Evolutionary conservation across 2,329 filamentous ascomycete genomes (phyloP).

Genomic region (Blastomyces silverae): DNA sequence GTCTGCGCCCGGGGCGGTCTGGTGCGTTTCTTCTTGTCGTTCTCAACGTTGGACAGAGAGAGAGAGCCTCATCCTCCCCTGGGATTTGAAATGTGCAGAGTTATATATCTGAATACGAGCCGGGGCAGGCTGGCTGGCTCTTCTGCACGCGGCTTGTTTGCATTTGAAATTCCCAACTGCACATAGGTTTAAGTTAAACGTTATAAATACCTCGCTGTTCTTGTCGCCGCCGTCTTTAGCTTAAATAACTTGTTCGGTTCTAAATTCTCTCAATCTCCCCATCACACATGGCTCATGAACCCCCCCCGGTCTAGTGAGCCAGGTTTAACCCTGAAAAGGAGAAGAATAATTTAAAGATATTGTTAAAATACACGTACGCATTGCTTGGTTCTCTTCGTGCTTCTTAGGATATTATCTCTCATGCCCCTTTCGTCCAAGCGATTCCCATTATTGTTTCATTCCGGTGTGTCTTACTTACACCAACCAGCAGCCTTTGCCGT

Average conservation of each 20-base stretch:
- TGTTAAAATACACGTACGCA: neutral
- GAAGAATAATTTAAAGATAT: neutral
- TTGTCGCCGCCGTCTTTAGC: too few relatives aligned
- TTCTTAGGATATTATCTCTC: neutral
- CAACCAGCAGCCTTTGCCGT: neutral
- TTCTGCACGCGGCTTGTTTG: neutral
- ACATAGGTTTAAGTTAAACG: neutral
- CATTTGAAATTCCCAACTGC: neutral
- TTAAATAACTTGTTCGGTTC: neutral
- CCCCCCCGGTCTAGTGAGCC: neutral
- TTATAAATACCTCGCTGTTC: too few relatives aligned
- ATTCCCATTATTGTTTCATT: neutral
- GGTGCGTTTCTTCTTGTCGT: neutral
- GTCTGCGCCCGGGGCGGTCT: neutral
- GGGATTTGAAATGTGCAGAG: neutral
- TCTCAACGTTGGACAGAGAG: neutral
- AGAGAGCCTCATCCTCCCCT: neutral
- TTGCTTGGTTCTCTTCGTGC: neutral
- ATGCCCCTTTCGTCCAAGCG: neutral
- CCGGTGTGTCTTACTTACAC: neutral
- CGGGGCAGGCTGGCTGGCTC: neutral
- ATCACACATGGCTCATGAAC: neutral
- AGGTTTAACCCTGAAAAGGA: neutral
- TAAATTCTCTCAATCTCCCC: neutral
- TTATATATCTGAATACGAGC: neutral